A percentile compares a stretch with the other conserved stretches of the same genome.
Conservation (phyloP, 1,139 yeast species). For the Geotrichum fermentans region DNA sequence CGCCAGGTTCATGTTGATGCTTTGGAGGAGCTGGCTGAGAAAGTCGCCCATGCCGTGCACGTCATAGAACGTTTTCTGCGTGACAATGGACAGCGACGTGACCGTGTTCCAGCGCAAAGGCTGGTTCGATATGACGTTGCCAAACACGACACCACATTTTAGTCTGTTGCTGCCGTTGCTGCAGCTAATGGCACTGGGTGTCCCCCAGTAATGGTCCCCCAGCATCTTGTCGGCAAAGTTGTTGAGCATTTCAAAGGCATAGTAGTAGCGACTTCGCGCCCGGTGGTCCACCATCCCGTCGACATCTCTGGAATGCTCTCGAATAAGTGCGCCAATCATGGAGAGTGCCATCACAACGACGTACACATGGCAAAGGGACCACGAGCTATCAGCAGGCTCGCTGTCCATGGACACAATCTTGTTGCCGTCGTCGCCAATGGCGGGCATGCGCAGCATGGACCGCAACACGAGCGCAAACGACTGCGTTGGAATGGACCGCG, state of each 20-base stretch:
- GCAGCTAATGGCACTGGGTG: background rate
- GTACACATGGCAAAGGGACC: conserved; percentile 31
- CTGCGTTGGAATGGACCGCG: conserved; percentile 26
- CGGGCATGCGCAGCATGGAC: conserved; percentile 34
- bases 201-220: too few species aligned
- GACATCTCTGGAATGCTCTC: too few species aligned
- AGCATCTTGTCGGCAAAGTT: too few species aligned
- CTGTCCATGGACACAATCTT: background rate
- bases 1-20: conserved; percentile 5
- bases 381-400: conserved; percentile 21
- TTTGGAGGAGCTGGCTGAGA: conserved; percentile 1
- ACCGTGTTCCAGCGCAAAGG: conserved; percentile 21
- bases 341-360: conserved; percentile 32
- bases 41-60: conserved; percentile 10
- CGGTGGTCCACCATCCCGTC: too few species aligned
- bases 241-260: too few species aligned
- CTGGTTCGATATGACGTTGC: conserved; percentile 36
- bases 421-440: conserved; percentile 24
- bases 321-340: conserved; percentile 30
- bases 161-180: background rate
- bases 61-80: conserved; percentile 14
- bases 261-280: too few species aligned
- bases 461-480: conserved; percentile 34
- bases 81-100: conserved; percentile 6
- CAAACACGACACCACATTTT: conserved; percentile 29